Base-by-base conservation (phyloP, 805 yeast genomes). In the Candida succiphila region DNA sequence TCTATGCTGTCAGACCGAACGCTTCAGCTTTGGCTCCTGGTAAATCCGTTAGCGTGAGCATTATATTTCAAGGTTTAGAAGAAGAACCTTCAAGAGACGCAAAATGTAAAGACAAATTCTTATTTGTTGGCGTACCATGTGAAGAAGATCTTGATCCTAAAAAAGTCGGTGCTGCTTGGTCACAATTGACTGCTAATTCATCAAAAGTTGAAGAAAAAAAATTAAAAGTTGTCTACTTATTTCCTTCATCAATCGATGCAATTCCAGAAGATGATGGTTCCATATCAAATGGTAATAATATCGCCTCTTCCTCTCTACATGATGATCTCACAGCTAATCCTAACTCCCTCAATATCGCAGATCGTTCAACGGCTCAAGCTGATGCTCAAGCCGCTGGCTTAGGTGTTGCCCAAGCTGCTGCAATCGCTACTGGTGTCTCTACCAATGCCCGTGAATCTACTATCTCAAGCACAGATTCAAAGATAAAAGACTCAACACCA, bases 1-100 rank as follows among this genome's bases (percentile, higher is more conserved):
- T 85, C 58, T 71, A 88, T 67, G 85, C 95, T 58, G 97, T 92
- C 33, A 80, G 96, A 62, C 98, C 98, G 41, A 92, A 88, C 58
- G 89, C 96, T 38, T 75, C 92, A 13, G 57, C 80, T 24, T 66
- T 92, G 37, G 67, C 65, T 20, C 88, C 97, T 12, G 92, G 94
- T 24, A 72, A 73, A 43, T 56, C 77, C 17, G 60, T 78, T 34
- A 75, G 81, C 35, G 83, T 92, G 34, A 73, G 88, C 30, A 79
- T 92, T 48, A 85, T 86, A 48, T 75, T 86, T 41, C 88, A 88
- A 60, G 95, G 95, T 13, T 67, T 83, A 45, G 63, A 76, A 35
- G 75, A 76, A 48, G 89, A 84, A 38, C 88, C 94, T 33, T 64
- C 75, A 3, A 59, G 73, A 32, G 86, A 76, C 51, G 75, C 69